Evolutionary conservation across 2,329 filamentous ascomycete species (phyloP), one percentile per base, ranked within the genome.

Genomic region (Nemania serpens): DNA sequence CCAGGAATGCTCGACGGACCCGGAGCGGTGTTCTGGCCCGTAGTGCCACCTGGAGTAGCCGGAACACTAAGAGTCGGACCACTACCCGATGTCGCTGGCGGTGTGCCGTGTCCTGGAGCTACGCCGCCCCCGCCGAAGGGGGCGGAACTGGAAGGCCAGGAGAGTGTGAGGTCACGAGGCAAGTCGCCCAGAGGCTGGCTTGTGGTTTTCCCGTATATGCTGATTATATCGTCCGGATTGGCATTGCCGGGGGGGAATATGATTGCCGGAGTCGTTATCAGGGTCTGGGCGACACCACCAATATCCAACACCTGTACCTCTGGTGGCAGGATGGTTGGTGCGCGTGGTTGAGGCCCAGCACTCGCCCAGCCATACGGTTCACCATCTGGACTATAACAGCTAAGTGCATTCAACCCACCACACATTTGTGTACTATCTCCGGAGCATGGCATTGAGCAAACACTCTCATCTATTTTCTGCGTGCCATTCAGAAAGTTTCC

Each of bases 381-480:
- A 39, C 76, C 76, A 53, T 74, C 73, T 45, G 71, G 70, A 58
- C 74, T 77, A 68, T 78, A 84, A 57, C 82, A 75, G 58, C 74
- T 79, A 51, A 84, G 73, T 10, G 77, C 75, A 73, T 77, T 76
- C 55, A 70, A 63, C 15, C 83, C 84, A 48, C 84, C 84, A 66
- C 84, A 87, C 5, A 75, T 75, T 68, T 84, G 74, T 11, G 68
- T 71, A 1, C 63, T 62, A 64, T 84, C 79, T 20, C 82, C 84
- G 53, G 79, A 77, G 69, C 84, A 87, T 1, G 79, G 72, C 67
- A 77, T 79, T 43, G 72, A 71, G 73, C 84, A 87, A 12, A 69
- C 65, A 7, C 69, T 73, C 3, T 82, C 80, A 46, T 78, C 76
- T 17, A 85, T 68, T 63, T 75, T 74, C 49, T 75, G 70, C 29